phyloP scores from a whole-genome alignment of 306 rosid species.

The Trichosanthes cucumerina region DNA sequence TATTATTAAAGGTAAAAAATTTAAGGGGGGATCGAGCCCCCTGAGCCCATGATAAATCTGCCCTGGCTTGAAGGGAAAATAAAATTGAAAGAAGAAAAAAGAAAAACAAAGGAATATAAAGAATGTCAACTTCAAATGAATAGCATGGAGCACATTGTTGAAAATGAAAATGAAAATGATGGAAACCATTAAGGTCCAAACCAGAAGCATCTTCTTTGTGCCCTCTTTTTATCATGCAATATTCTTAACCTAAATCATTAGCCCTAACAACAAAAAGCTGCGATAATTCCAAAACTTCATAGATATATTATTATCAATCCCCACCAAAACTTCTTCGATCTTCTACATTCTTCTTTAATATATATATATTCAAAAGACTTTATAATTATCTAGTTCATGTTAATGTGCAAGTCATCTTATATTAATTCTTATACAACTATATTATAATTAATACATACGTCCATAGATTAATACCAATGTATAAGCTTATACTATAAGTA shows the following conservation, averaged over 20 bases:
- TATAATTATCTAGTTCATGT: too few species aligned
- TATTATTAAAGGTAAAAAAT: too few species aligned
- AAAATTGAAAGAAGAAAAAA: neutral
- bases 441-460: neutral
- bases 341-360: neutral
- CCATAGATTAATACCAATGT: neutral
- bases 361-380: neutral
- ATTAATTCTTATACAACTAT: too few species aligned
- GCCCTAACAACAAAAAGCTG: slow-evolving; percentile 21
- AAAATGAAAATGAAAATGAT: slow-evolving; percentile 29
- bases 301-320: neutral
- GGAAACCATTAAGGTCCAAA: slow-evolving; percentile 30
- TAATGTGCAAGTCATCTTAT: too few species aligned
- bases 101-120: neutral
- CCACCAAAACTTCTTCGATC: neutral
- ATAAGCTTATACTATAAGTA: neutral
- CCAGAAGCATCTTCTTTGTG: slow-evolving; percentile 41
- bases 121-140: slow-evolving; percentile 16
- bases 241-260: slow-evolving; percentile 10
- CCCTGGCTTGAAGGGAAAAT: too few species aligned
- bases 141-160: slow-evolving; percentile 3
- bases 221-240: slow-evolving; percentile 17
- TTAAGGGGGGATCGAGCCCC: too few species aligned
- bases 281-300: slow-evolving; percentile 14
- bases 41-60: too few species aligned